Conservation (phyloP, 257 asterid genomes). For the Przewalskia tangutica region DNA sequence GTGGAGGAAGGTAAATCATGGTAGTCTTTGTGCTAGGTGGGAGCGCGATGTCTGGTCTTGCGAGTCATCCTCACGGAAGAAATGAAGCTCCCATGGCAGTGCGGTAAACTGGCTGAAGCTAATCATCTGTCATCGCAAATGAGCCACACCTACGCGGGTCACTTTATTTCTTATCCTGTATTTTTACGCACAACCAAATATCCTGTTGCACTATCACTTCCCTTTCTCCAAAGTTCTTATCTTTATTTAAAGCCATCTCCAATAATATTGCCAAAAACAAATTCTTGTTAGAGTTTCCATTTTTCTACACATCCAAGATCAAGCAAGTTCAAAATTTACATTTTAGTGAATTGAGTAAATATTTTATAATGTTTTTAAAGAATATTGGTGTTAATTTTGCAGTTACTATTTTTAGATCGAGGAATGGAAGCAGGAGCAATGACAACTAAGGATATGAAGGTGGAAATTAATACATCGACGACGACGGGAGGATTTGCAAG, state of each 20-base stretch:
- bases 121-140: too few relatives aligned
- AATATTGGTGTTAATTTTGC: background rate
- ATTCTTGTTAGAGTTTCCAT: conserved; percentile 5
- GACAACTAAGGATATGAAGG: conserved; percentile 37
- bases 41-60: too few relatives aligned
- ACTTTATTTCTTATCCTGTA: conserved; percentile 27
- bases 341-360: background rate
- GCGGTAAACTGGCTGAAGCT: too few relatives aligned
- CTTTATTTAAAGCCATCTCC: conserved; percentile 3
- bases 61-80: too few relatives aligned
- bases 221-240: background rate
- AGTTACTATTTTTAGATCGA: too few relatives aligned
- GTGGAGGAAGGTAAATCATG: too few relatives aligned
- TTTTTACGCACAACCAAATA: conserved; percentile 4
- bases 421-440: conserved; percentile 34
- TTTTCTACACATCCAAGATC: background rate
- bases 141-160: too few relatives aligned
- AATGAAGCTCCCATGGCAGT: too few relatives aligned
- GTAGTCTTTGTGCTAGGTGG: too few relatives aligned
- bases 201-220: background rate
- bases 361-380: background rate
- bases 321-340: background rate
- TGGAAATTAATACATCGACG: conserved; percentile 20
- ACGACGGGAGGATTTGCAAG: conserved; percentile 41
- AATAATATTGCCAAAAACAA: background rate